These are phyloP conservation scores for Cairneyella variabilis DNA, from an alignment of 495 filamentous ascomycete species.

Conservation along the genomic window DNA sequence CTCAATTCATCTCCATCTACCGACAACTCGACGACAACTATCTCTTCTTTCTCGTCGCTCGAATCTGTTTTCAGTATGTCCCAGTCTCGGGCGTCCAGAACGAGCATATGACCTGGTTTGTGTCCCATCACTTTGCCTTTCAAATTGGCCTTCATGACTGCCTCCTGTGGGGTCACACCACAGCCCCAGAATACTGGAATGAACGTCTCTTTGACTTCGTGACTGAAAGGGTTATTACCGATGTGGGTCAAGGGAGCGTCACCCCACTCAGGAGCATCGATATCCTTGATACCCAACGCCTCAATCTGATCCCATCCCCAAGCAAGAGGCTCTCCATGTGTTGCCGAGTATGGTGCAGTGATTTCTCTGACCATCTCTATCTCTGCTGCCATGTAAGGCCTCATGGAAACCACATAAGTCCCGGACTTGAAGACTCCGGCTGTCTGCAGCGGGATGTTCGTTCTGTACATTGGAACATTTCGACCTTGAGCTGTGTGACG, in stretches of 20 bases:
- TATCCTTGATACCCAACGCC: constrained; percentile 42
- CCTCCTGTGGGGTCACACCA: constrained; percentile 56
- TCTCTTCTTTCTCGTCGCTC: background rate
- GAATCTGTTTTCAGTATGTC: constrained; percentile 28
- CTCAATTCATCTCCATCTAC: no score
- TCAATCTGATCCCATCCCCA: constrained; percentile 53
- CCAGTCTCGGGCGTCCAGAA: constrained; percentile 8
- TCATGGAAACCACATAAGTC: constrained; percentile 51
- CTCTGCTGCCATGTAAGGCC: constrained; percentile 42
- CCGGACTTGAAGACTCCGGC: constrained; percentile 49
- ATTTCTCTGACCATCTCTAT: constrained; percentile 44
- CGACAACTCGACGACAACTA: background rate
- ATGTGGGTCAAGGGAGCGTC: constrained; percentile 32
- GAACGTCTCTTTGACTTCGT: constrained; percentile 28
- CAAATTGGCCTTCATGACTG: constrained; percentile 45
- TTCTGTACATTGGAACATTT: constrained; percentile 52
- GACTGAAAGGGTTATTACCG: constrained; percentile 19
- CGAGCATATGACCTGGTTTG: constrained; percentile 49
- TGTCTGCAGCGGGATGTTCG: constrained; percentile 41
- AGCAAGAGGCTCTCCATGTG: constrained; percentile 56
- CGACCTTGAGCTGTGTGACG: constrained; percentile 35
- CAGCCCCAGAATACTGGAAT: constrained; percentile 58
- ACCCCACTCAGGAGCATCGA: constrained; percentile 43
- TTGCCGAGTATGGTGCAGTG: constrained; percentile 40
- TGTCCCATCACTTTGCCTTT: constrained; percentile 49